Percentiles rank a stretch among this genome's conserved stretches.
phyloP scores from a whole-genome alignment of 306 rosid species.

The Vigna hirtella region DNA sequence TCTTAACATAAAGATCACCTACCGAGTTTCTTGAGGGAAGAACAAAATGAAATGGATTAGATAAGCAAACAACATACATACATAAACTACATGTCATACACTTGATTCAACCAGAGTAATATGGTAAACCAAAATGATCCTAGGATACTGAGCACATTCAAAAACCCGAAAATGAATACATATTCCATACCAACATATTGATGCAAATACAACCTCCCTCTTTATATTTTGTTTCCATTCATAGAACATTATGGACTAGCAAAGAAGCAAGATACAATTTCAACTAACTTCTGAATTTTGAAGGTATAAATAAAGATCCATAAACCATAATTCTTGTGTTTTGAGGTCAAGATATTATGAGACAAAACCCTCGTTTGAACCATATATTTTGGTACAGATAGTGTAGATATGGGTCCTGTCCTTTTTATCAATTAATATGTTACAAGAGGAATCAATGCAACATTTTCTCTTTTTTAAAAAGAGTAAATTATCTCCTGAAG shows the following conservation, averaged over 20 bases:
- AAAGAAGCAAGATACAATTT: background rate
- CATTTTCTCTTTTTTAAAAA: background rate
- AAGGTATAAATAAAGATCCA: conserved; percentile 2
- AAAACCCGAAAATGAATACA: background rate
- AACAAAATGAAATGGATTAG: background rate
- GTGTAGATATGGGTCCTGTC: background rate
- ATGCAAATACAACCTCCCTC: conserved; percentile 9
- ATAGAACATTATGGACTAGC: background rate
- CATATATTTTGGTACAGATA: background rate
- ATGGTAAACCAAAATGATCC: background rate
- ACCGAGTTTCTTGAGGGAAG: background rate
- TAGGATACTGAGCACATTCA: background rate
- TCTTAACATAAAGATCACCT: background rate
- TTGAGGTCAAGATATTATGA: background rate
- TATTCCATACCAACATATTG: background rate
- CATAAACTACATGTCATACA: background rate
- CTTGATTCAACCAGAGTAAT: background rate
- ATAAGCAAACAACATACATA: background rate
- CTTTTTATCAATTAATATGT: conserved; percentile 5
- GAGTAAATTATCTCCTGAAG: background rate
- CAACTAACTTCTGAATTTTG: background rate
- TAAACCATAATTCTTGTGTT: conserved; percentile 1
- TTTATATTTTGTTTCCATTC: background rate
- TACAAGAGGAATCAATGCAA: background rate
- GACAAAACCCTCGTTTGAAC: background rate